A percentile compares a stretch with the other conserved stretches of the same genome.
Conservation (phyloP, 2,329 filamentous ascomycete species). For the Neonectria sp. region DNA sequence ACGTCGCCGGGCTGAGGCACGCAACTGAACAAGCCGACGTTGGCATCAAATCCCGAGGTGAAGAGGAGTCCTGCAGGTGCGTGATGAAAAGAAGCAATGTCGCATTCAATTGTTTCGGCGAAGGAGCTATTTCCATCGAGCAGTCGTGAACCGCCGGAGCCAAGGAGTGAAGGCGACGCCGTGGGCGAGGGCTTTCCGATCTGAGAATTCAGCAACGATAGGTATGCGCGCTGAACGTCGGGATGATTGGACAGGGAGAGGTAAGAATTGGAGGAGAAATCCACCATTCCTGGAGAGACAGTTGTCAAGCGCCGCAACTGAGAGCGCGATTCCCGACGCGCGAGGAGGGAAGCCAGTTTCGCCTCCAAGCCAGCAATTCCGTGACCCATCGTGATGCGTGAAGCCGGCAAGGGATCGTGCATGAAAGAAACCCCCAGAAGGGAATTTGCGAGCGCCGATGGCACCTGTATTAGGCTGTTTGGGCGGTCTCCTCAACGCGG, state of each 20-base stretch:
- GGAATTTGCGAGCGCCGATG: background rate
- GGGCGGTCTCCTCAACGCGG: constrained; percentile 1
- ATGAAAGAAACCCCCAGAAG: background rate
- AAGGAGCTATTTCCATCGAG: constrained; percentile 66
- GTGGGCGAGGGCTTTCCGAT: constrained; percentile 23
- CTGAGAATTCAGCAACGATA: constrained; percentile 56
- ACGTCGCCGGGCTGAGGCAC: constrained; percentile 73
- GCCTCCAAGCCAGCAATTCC: constrained; percentile 46
- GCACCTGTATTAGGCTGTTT: background rate
- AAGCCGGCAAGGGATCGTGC: background rate
- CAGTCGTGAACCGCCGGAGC: constrained; percentile 68
- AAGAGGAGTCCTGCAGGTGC: constrained; percentile 65
- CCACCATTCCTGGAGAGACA: constrained; percentile 77
- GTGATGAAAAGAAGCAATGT: constrained; percentile 64
- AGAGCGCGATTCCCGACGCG: constrained; percentile 49
- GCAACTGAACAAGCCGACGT: constrained; percentile 73
- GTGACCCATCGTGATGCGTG: constrained; percentile 25
- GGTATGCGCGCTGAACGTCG: constrained; percentile 73
- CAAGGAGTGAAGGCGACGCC: constrained; percentile 51
- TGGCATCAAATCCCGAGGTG: constrained; percentile 76
- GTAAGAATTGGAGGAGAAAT: constrained; percentile 86
- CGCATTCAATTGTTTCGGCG: constrained; percentile 61
- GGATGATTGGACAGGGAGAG: constrained; percentile 77
- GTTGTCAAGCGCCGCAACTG: constrained; percentile 65
- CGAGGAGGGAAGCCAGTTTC: constrained; percentile 46